These are phyloP conservation scores for Fibroporia radiculosa DNA, from an alignment of 768 basidiomycete species.

Conservation along the genomic window DNA sequence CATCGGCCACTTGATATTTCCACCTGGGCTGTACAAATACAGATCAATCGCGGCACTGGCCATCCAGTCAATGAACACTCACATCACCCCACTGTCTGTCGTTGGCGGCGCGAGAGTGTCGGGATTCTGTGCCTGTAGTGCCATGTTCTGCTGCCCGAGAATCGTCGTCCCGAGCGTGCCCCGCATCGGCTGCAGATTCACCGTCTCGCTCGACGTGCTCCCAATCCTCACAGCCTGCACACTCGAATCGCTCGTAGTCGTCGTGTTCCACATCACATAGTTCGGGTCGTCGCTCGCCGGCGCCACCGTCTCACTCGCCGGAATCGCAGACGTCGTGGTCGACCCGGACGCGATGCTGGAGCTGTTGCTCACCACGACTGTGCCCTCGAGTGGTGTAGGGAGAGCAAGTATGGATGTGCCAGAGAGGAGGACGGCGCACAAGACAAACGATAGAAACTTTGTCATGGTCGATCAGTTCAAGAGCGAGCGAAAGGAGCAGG, in stretches of 20 bases:
- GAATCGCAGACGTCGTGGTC: conserved; percentile 1
- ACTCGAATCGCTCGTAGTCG: conserved; percentile 6
- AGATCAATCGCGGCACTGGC: neutral
- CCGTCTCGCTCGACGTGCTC: too few species aligned
- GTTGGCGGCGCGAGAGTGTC: conserved; percentile 53
- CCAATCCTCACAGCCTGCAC: too few species aligned
- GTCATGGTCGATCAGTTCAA: conserved; percentile 8
- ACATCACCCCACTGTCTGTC: conserved; percentile 51
- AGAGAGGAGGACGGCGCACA: conserved; percentile 9
- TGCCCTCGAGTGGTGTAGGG: conserved; percentile 5
- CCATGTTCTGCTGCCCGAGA: conserved; percentile 50
- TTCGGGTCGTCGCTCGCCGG: conserved; percentile 18
- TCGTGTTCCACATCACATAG: conserved; percentile 13
- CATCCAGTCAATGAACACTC: conserved; percentile 7
- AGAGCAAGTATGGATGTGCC: conserved; percentile 1
- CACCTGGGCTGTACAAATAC: conserved; percentile 13
- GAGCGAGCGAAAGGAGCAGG: too few species aligned
- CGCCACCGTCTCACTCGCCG: conserved; percentile 14
- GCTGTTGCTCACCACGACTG: too few species aligned
- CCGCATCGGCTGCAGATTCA: conserved; percentile 39
- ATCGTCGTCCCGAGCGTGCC: conserved; percentile 36
- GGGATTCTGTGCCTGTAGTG: conserved; percentile 48
- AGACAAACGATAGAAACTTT: conserved; percentile 5
- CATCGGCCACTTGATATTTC: conserved; percentile 60
- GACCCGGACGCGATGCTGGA: neutral